phyloP scores from a whole-genome alignment of 139 green algal species.

The Coelastrella sp. region DNA sequence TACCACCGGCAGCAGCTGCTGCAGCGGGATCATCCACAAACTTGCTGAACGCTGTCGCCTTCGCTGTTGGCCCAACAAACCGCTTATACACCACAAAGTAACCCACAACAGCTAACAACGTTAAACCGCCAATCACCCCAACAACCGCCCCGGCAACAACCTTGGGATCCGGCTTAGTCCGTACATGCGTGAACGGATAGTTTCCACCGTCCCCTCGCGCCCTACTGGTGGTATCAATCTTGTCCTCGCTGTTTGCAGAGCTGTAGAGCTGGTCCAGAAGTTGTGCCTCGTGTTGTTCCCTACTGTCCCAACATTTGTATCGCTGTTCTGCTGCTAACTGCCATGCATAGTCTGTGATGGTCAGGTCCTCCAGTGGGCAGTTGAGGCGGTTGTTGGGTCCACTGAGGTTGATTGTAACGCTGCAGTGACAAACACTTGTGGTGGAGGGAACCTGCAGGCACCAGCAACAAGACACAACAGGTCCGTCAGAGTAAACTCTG shows the following conservation, averaged over 20 bases:
- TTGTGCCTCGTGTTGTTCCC: background rate
- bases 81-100: constrained; percentile 20
- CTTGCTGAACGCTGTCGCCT: constrained; percentile 24
- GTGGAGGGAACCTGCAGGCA: constrained; percentile 9
- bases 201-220: background rate
- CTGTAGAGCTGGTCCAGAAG: constrained; percentile 21
- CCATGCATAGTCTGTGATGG: constrained; percentile 11
- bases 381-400: constrained; percentile 6
- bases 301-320: constrained; percentile 24
- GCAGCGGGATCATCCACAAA: constrained; percentile 33
- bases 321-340: constrained; percentile 20
- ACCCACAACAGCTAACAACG: background rate
- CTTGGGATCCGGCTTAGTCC: background rate
- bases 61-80: background rate
- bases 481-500: background rate
- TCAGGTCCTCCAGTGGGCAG: background rate
- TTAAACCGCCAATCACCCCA: background rate
- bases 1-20: constrained; percentile 19
- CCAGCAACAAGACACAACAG: background rate
- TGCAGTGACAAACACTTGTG: background rate
- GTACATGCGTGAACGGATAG: background rate
- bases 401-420: background rate
- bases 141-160: constrained; percentile 3
- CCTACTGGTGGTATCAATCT: background rate
- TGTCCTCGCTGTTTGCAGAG: background rate